Conservation (phyloP, 805 yeast species). For the Saccharomycopsis sp. region DNA sequence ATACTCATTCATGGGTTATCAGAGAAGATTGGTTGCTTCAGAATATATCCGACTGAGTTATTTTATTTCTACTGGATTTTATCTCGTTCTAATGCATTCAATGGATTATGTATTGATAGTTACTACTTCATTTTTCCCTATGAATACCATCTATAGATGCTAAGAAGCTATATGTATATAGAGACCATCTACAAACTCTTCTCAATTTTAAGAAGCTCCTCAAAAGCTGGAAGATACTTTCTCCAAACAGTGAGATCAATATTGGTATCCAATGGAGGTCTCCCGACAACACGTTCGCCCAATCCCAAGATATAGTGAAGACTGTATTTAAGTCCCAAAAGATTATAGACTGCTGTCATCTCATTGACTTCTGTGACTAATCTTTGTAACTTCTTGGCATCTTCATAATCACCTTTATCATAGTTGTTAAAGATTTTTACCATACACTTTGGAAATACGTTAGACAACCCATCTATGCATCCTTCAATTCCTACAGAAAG, state of each 20-base stretch:
- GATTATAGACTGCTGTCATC: constrained; percentile 27
- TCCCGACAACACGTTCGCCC: constrained; percentile 26
- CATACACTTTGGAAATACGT: constrained; percentile 42
- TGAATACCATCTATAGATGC: too few relatives aligned
- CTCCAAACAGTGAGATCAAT: constrained; percentile 13
- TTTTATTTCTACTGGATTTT: too few relatives aligned
- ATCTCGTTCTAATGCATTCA: too few relatives aligned
- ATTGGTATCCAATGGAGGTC: constrained; percentile 27
- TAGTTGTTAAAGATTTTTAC: constrained; percentile 32
- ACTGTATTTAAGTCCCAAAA: constrained; percentile 29
- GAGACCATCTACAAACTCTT: constrained; percentile 4
- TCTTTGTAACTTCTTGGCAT: constrained; percentile 37
- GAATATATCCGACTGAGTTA: too few relatives aligned
- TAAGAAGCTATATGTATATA: too few relatives aligned
- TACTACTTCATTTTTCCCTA: too few relatives aligned
- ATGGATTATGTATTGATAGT: too few relatives aligned
- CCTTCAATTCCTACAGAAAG: constrained; percentile 39
- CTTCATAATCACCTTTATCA: constrained; percentile 32
- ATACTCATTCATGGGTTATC: too few relatives aligned
- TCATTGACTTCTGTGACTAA: constrained; percentile 35
- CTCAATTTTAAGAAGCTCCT: constrained; percentile 13
- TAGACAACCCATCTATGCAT: constrained; percentile 44
- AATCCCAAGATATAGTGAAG: constrained; percentile 23
- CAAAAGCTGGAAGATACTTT: constrained; percentile 17
- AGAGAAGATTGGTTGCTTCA: too few relatives aligned